These are phyloP conservation scores for Secale cereale DNA, from an alignment of 176 grass and related monocot genomes.

Conservation along the genomic window DNA sequence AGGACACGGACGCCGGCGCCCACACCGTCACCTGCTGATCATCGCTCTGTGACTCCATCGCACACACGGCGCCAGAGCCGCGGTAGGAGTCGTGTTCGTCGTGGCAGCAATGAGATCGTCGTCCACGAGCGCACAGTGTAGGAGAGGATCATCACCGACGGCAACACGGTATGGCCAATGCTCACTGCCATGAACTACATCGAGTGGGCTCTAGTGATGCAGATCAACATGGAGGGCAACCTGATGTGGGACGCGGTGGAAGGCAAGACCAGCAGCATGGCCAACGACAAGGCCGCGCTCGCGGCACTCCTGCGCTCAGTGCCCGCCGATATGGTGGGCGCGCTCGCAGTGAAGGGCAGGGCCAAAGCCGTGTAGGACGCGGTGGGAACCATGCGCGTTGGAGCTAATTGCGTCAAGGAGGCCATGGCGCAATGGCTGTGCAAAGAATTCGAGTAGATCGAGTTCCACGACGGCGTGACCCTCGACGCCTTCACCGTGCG, in stretches of 20 bases:
- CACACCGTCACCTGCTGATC: no score
- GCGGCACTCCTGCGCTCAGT: neutral
- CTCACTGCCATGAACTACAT: neutral
- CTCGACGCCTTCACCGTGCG: neutral
- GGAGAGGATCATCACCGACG: neutral
- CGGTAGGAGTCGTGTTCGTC: neutral
- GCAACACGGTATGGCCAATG: neutral
- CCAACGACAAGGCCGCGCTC: neutral
- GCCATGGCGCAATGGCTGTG: neutral
- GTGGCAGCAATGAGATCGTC: neutral
- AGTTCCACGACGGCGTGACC: neutral
- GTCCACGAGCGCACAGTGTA: neutral
- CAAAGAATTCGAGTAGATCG: neutral
- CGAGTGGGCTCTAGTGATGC: neutral
- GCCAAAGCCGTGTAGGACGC: neutral
- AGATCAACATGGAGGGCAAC: neutral
- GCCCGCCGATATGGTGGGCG: neutral
- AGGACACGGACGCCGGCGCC: no score
- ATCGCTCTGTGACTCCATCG: neutral
- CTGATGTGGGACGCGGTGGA: neutral
- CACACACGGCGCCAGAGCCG: neutral
- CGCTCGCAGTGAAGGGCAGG: neutral
- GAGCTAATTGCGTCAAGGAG: neutral
- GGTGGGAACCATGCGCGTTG: neutral
- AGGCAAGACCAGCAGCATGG: neutral